Evolutionary conservation across 164 flowering plant genomes (phyloP), one percentile per base, ranked within the genome.

Genomic region (Annona squamosa): DNA sequence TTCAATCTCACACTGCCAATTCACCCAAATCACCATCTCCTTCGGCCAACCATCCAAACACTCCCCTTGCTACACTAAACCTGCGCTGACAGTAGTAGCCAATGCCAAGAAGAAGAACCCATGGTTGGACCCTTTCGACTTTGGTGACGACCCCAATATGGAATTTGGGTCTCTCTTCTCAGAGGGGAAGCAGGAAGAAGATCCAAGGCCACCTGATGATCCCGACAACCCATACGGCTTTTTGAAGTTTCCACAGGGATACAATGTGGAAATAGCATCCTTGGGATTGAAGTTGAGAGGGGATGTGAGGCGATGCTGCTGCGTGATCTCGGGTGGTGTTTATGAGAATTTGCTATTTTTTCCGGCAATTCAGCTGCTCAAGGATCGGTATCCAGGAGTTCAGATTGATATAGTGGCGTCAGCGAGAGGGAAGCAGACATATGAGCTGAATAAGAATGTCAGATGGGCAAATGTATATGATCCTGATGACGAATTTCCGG

Each of bases 381-480:
- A 89, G 77, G 93, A 90, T 62, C 81, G 97, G 82, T 94, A 91
- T 73, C 98, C 98, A 37, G 98, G 98, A 9, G 97, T 94, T 71
- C 92, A 82, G 78, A 73, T 90, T 13, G 98, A 94, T 78, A 79
- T 94, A 4, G 17, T 93, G 46, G 77, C 97, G 3, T 72, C 88
- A 0, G 76, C 81, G 0, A 86, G 97, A 69, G 97, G 97, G 70
- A 91, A 91, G 76, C 97, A 91, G 82, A 78, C 84, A 4, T 91
- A 84, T 77, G 98, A 91, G 81, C 26, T 94, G 79, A 94, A 94
- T 75, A 94, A 94, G 81, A 94, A 94, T 81, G 97, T 94, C 71
- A 86, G 97, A 72, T 91, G 92, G 92, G 91, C 98, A 48, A 73
- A 82, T 86, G 94, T 59, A 1, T 89, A 88, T 75, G 97, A 94